Evolutionary conservation across 164 flowering plant species (phyloP).

Genomic region (Berberis vulgaris): DNA sequence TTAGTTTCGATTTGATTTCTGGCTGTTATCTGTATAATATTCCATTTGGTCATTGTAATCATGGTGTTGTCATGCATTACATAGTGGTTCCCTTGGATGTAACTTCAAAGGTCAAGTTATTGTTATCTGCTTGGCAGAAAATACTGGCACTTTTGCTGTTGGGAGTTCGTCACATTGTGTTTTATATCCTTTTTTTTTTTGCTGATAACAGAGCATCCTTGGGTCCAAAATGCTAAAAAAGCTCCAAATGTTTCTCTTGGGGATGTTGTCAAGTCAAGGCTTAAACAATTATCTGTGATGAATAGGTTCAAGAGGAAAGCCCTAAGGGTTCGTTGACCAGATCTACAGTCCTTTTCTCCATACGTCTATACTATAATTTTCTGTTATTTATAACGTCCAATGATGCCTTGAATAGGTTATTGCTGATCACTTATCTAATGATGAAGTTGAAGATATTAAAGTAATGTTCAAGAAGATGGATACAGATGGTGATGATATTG

Average conservation of each 20-base stretch:
- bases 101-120: no score
- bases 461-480: constrained; percentile 80
- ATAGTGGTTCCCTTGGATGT: no score
- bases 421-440: constrained; percentile 74
- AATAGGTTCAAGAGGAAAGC: constrained; percentile 58
- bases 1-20: no score
- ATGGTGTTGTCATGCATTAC: no score
- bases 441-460: constrained; percentile 80
- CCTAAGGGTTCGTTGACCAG: constrained; percentile 10
- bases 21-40: no score
- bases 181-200: background rate
- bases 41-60: no score
- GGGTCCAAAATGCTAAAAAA: constrained; percentile 53
- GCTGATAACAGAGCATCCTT: constrained; percentile 39
- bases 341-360: background rate
- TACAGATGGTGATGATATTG: constrained; percentile 64
- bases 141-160: no score
- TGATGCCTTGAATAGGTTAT: constrained; percentile 46
- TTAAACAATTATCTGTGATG: constrained; percentile 61
- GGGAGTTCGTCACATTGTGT: no score
- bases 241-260: constrained; percentile 60
- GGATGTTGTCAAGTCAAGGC: constrained; percentile 50
- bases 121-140: no score
- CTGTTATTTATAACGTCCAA: background rate
- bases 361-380: background rate